phyloP scores from a whole-genome alignment of 495 filamentous ascomycete genomes.

The Daldinia vernicosa region DNA sequence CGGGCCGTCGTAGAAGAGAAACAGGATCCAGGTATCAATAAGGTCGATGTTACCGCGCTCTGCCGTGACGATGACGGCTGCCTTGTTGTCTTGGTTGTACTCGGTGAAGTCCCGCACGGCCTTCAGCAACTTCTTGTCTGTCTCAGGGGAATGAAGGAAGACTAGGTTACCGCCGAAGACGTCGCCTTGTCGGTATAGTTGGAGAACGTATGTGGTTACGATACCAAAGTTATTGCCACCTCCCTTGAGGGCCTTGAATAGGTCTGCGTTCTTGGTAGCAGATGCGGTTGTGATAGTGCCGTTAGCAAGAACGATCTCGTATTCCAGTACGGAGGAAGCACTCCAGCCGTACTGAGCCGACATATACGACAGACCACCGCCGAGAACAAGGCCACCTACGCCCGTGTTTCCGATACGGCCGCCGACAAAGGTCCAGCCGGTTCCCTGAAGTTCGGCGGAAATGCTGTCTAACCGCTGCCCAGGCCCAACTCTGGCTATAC shows the following conservation, averaged over 20 bases:
- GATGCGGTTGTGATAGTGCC: slow-evolving; percentile 63
- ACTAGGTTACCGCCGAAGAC: slow-evolving; percentile 64
- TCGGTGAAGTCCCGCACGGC: slow-evolving; percentile 63
- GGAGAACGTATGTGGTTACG: slow-evolving; percentile 59
- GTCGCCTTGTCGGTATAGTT: slow-evolving; percentile 58
- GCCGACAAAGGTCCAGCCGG: slow-evolving; percentile 58
- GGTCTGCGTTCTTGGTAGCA: slow-evolving; percentile 50
- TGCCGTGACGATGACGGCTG: slow-evolving; percentile 63
- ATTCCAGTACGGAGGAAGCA: slow-evolving; percentile 62
- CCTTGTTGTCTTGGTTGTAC: slow-evolving; percentile 61
- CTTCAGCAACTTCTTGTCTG: slow-evolving; percentile 53
- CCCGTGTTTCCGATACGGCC: slow-evolving; percentile 59
- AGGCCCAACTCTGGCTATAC: slow-evolving; percentile 56
- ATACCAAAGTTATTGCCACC: slow-evolving; percentile 63
- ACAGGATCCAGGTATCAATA: slow-evolving; percentile 66
- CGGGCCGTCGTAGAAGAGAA: slow-evolving; percentile 68
- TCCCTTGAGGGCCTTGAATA: slow-evolving; percentile 57
- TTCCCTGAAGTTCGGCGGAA: slow-evolving; percentile 56
- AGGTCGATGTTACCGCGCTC: slow-evolving; percentile 56
- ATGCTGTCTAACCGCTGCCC: slow-evolving; percentile 61
- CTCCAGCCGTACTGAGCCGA: slow-evolving; percentile 66
- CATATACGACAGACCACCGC: slow-evolving; percentile 59
- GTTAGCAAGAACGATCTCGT: slow-evolving; percentile 67
- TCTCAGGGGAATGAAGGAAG: slow-evolving; percentile 51
- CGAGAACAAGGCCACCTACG: slow-evolving; percentile 56